A percentile compares a stretch with the other conserved stretches of the same genome.
Evolutionary conservation across 306 rosid genomes (phyloP).

Genomic region (Quillaja saponaria): DNA sequence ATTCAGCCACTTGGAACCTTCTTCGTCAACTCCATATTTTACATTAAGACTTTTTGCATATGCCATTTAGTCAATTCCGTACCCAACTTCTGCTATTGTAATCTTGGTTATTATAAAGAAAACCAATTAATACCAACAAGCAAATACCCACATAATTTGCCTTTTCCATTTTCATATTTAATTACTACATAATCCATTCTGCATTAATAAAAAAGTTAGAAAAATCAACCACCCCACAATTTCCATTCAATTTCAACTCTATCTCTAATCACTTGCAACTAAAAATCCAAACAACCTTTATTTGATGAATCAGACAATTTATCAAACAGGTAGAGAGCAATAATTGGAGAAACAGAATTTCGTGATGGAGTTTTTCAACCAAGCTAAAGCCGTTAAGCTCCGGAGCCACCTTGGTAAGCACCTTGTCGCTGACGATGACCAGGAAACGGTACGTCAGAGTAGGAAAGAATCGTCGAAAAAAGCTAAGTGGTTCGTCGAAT

Average conservation of each 20-base stretch:
- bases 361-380: constrained; percentile 63
- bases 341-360: too few species aligned
- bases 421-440: constrained; percentile 56
- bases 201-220: too few species aligned
- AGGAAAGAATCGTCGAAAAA: constrained; percentile 38
- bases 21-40: constrained; percentile 13
- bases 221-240: constrained; percentile 1
- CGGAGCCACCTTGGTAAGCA: constrained; percentile 76
- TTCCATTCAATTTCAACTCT: constrained; percentile 17
- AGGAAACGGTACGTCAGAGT: constrained; percentile 58
- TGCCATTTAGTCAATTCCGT: too few species aligned
- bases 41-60: not conserved
- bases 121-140: constrained; percentile 30
- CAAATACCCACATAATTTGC: constrained; percentile 31
- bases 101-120: not conserved
- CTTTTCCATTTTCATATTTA: constrained; percentile 13
- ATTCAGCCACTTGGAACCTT: constrained; percentile 39
- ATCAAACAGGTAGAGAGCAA: not conserved
- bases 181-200: not conserved
- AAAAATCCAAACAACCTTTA: too few species aligned
- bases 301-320: not conserved
- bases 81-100: constrained; percentile 25
- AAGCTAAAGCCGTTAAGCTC: constrained; percentile 53
- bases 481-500: constrained; percentile 67
- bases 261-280: not conserved